A percentile compares a stretch with the other conserved stretches of the same genome.
Conservation (phyloP, 2,329 filamentous ascomycete genomes). For the Orbilia blumenaviensis region DNA sequence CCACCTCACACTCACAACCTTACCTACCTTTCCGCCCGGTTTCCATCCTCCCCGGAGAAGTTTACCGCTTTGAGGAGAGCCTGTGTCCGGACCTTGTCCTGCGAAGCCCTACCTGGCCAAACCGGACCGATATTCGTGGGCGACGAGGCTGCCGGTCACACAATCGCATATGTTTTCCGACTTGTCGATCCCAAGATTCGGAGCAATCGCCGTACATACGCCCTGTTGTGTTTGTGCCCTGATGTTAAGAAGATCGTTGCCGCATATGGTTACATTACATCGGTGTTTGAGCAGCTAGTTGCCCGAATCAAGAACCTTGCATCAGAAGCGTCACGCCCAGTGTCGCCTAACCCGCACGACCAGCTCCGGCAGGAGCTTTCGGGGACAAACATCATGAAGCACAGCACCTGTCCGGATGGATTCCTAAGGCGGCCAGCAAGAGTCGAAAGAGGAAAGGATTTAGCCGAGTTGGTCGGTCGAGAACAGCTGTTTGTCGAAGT, state of each 20-base stretch:
- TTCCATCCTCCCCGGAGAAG: constrained; percentile 70
- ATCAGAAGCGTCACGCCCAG: constrained; percentile 63
- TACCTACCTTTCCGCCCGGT: constrained; percentile 75
- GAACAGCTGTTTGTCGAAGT: constrained; percentile 75
- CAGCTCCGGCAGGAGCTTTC: constrained; percentile 60
- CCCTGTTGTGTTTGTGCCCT: constrained; percentile 72
- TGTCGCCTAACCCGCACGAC: constrained; percentile 59
- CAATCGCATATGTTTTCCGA: constrained; percentile 75
- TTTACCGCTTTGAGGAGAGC: constrained; percentile 74
- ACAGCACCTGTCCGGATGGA: constrained; percentile 62
- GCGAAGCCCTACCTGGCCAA: constrained; percentile 71
- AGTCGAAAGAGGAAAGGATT: constrained; percentile 68
- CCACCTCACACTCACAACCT: constrained; percentile 71
- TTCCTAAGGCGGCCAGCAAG: constrained; percentile 70
- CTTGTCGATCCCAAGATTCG: constrained; percentile 74
- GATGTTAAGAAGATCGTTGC: constrained; percentile 73
- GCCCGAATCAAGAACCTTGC: constrained; percentile 73
- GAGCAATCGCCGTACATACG: constrained; percentile 75
- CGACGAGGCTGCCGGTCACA: constrained; percentile 72
- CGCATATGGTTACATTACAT: constrained; percentile 70
- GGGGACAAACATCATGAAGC: constrained; percentile 70
- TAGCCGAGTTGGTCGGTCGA: constrained; percentile 73
- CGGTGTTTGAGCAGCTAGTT: constrained; percentile 72
- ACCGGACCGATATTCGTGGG: constrained; percentile 76
- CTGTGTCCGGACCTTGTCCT: constrained; percentile 72